Conservation (phyloP, 495 filamentous ascomycete genomes). For the Annulohypoxylon stygium region DNA sequence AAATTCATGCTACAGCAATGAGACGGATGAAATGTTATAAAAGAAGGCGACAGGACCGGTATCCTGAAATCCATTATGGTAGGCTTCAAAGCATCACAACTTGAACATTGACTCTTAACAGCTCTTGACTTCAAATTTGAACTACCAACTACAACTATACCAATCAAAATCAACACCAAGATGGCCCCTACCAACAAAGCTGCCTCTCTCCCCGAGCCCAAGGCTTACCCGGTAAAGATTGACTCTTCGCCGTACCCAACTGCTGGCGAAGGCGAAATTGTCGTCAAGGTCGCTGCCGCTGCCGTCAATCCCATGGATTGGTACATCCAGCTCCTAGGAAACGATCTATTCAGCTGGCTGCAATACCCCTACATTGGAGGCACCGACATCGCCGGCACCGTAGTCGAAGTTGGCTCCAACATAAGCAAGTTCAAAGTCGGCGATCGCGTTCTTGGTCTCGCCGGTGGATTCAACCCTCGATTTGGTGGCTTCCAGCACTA, state of each 20-base stretch:
- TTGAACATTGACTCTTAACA: background rate
- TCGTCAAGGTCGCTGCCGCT: slow-evolving; percentile 50
- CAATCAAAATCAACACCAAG: too few relatives aligned
- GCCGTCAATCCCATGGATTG: slow-evolving; percentile 62
- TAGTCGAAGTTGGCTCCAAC: slow-evolving; percentile 61
- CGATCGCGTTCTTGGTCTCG: slow-evolving; percentile 58
- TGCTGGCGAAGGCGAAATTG: slow-evolving; percentile 32
- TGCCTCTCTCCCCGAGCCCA: slow-evolving; percentile 21
- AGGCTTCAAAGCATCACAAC: background rate
- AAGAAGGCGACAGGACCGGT: background rate
- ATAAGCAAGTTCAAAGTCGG: slow-evolving; percentile 62
- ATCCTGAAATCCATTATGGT: background rate
- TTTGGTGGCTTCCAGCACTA: slow-evolving; percentile 57
- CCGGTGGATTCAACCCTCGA: slow-evolving; percentile 33
- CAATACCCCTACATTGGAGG: slow-evolving; percentile 63
- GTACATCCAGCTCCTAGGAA: slow-evolving; percentile 47
- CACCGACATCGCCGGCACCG: slow-evolving; percentile 66
- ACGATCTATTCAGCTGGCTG: slow-evolving; percentile 42
- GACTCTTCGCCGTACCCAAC: slow-evolving; percentile 38
- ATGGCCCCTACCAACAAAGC: slow-evolving; percentile 46
- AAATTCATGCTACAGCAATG: background rate
- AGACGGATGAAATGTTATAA: background rate
- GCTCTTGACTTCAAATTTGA: background rate
- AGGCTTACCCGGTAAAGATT: slow-evolving; percentile 27
- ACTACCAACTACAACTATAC: too few relatives aligned